phyloP scores from a whole-genome alignment of 2,329 filamentous ascomycete genomes.

The Trichoderma hamatum region DNA sequence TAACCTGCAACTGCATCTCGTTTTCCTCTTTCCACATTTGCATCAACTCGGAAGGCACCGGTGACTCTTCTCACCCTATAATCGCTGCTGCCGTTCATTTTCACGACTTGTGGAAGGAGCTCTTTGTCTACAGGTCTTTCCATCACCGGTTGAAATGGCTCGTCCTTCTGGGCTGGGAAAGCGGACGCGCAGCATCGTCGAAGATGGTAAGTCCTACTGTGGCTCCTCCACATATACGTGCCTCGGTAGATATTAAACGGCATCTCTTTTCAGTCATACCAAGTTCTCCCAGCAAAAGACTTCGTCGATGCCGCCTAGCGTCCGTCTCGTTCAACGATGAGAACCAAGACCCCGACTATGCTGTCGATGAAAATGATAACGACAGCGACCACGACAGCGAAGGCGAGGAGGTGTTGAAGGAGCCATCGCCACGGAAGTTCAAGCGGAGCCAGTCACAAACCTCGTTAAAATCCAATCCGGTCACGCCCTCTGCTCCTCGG shows the following conservation, averaged over 20 bases:
- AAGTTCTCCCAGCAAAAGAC: slow-evolving; percentile 50
- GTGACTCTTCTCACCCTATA: not conserved
- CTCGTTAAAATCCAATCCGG: slow-evolving; percentile 50
- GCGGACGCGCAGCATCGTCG: slow-evolving; percentile 38
- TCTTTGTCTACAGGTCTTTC: not conserved
- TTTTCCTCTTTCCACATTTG: not conserved
- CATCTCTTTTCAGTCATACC: slow-evolving; percentile 29
- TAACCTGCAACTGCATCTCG: slow-evolving; percentile 12
- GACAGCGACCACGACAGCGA: slow-evolving; percentile 46
- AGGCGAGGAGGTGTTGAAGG: slow-evolving; percentile 46
- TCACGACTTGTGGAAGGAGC: slow-evolving; percentile 30
- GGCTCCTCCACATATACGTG: not conserved
- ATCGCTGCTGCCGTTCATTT: not conserved
- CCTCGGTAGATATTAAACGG: slow-evolving; percentile 9
- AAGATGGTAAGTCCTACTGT: slow-evolving; percentile 36
- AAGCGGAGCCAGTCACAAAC: slow-evolving; percentile 38
- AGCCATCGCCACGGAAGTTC: slow-evolving; percentile 37
- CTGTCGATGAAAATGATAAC: not conserved
- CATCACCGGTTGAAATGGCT: slow-evolving; percentile 33
- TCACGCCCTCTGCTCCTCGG: slow-evolving; percentile 74
- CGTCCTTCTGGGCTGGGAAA: slow-evolving; percentile 41
- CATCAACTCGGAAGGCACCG: not conserved
- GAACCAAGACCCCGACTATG: slow-evolving; percentile 57
- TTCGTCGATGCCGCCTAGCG: slow-evolving; percentile 47
- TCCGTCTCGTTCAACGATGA: slow-evolving; percentile 62